phyloP scores from a whole-genome alignment of 148 eudicot genomes.

The Cornus florida region DNA sequence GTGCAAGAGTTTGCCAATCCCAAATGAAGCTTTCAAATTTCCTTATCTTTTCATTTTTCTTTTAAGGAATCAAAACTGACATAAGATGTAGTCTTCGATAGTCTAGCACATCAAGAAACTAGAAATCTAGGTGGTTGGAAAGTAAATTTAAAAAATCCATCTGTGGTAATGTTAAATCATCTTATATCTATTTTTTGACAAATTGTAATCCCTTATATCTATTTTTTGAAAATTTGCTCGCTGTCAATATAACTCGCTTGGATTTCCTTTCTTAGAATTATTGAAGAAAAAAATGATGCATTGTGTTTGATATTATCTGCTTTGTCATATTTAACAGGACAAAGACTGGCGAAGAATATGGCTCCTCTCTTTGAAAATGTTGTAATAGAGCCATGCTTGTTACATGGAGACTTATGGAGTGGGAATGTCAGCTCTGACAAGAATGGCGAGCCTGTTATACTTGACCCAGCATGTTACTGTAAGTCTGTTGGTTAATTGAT shows the following conservation, averaged over 20 bases:
- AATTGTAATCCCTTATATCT: too few relatives aligned
- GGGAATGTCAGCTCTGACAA: slow-evolving; percentile 89
- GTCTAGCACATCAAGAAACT: background rate
- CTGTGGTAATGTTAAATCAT: background rate
- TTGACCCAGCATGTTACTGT: slow-evolving; percentile 99
- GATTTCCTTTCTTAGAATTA: background rate
- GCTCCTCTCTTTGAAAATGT: slow-evolving; percentile 67
- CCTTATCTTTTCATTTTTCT: background rate
- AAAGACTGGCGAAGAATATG: slow-evolving; percentile 71
- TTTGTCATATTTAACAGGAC: slow-evolving; percentile 52
- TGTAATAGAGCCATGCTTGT: slow-evolving; percentile 84
- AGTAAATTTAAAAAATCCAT: too few relatives aligned
- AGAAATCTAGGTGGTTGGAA: background rate
- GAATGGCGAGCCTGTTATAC: slow-evolving; percentile 87
- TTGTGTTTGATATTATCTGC: background rate
- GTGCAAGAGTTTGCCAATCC: background rate
- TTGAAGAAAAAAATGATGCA: background rate
- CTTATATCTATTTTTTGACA: background rate
- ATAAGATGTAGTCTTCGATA: background rate
- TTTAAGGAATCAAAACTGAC: background rate
- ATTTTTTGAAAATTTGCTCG: background rate
- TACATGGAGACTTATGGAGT: slow-evolving; percentile 99
- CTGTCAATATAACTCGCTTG: background rate
- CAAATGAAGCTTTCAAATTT: background rate
- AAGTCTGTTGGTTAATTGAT: slow-evolving; percentile 32